Evolutionary conservation across 2,329 filamentous ascomycete genomes (phyloP).

Genomic region (Pseudogymnoascus verrucosus): DNA sequence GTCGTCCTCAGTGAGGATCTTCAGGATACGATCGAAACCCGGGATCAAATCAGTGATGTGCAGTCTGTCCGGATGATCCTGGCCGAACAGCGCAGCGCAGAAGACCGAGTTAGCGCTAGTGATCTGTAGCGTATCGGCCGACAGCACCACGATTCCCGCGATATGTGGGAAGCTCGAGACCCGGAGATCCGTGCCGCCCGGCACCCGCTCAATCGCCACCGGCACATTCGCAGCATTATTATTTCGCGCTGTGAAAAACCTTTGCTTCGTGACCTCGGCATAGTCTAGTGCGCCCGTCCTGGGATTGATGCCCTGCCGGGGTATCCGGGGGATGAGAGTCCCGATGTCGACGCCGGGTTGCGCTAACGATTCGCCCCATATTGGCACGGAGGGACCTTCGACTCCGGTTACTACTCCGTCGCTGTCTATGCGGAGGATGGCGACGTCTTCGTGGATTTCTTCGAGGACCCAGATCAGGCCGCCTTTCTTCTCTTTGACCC

Average conservation of each 20-base stretch:
- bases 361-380: slow-evolving; percentile 71
- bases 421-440: slow-evolving; percentile 67
- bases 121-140: slow-evolving; percentile 68
- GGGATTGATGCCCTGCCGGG: slow-evolving; percentile 63
- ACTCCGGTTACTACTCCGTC: slow-evolving; percentile 64
- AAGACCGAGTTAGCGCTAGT: slow-evolving; percentile 94
- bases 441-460: slow-evolving; percentile 93
- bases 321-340: slow-evolving; percentile 72
- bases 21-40: slow-evolving; percentile 75
- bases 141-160: slow-evolving; percentile 88
- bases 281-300: slow-evolving; percentile 71
- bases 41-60: slow-evolving; percentile 75
- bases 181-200: slow-evolving; percentile 62
- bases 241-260: slow-evolving; percentile 80
- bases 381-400: slow-evolving; percentile 69
- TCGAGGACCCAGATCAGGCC: slow-evolving; percentile 96
- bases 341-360: slow-evolving; percentile 65
- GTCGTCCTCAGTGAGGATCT: slow-evolving; percentile 78
- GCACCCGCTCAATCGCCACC: slow-evolving; percentile 67
- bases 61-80: slow-evolving; percentile 73
- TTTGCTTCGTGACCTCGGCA: slow-evolving; percentile 60
- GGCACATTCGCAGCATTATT: slow-evolving; percentile 73
- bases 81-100: slow-evolving; percentile 83
- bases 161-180: slow-evolving; percentile 96
- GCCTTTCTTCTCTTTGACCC: slow-evolving; percentile 95